Evolutionary conservation across 2,329 filamentous ascomycete genomes (phyloP), one percentile per base, ranked within the genome.

Genomic region (Tolypocladium tropicale): DNA sequence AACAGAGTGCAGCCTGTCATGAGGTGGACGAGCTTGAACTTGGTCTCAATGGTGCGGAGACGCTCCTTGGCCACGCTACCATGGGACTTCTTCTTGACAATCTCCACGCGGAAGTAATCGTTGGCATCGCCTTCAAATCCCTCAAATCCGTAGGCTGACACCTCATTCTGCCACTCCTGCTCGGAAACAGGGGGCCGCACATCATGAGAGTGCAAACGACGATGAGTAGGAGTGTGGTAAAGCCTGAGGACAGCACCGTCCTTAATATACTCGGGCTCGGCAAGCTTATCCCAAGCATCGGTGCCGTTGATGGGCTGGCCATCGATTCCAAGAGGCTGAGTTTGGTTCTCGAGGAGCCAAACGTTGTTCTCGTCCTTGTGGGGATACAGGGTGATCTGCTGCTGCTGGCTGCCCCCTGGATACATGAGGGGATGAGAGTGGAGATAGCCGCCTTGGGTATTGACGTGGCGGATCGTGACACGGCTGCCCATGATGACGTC

Each of bases 301-400:
- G 90, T 89, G 48, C 92, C 92, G 63, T 88, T 86, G 60, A 96
- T 86, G 51, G 85, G 81, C 59, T 89, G 80, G 54, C 90, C 91
- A 62, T 90, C 82, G 55, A 82, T 76, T 56, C 85, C 86, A 21
- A 94, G 78, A 11, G 94, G 94, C 67, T 96, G 90, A 10, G 94
- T 99, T 75, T 95, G 89, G 72, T 99, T 99, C 77, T 99, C 94
- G 56, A 97, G 70, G 37, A 96, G 74, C 84, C 90, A 99, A 56
- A 95, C 65, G 70, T 99, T 99, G 81, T 99, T 99, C 69, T 96
- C 90, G 66, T 99, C 94, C 80, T 97, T 97, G 81, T 99, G 94
- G 9, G 94, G 94, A 67, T 99, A 99, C 3, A 99, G 83, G 1
- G 94, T 99, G 65, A 99, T 90, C 71, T 99, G 94, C 72, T 99